These are phyloP conservation scores for Cornus suecica DNA, from an alignment of 148 eudicot species.

Conservation along the genomic window DNA sequence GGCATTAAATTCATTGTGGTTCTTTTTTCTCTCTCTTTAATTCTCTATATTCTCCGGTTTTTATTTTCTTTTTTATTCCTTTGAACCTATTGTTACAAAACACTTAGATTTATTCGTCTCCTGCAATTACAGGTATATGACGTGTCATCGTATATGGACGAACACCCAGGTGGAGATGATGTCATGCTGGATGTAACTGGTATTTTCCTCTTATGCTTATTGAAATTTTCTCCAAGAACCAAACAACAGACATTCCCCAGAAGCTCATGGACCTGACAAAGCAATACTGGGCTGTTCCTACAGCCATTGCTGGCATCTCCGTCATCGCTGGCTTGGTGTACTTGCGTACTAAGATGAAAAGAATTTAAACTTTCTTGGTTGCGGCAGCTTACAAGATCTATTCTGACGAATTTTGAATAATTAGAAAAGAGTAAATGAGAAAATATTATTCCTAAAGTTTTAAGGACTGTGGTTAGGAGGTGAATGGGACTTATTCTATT, in stretches of 20 bases:
- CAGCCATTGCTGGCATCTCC: slow-evolving; percentile 50
- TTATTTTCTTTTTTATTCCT: background rate
- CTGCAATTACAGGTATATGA: slow-evolving; percentile 72
- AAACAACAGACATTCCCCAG: slow-evolving; percentile 22
- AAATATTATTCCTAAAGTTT: background rate
- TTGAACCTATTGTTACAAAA: background rate
- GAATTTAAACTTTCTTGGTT: background rate
- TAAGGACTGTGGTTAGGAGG: background rate
- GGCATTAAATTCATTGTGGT: background rate
- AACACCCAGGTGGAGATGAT: slow-evolving; percentile 96
- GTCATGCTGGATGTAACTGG: slow-evolving; percentile 68
- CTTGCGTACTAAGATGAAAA: slow-evolving; percentile 60
- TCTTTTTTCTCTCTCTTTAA: background rate
- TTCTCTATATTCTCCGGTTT: background rate
- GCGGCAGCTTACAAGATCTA: background rate
- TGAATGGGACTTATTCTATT: background rate
- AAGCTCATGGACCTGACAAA: slow-evolving; percentile 46
- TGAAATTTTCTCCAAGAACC: slow-evolving; percentile 31
- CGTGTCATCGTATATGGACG: slow-evolving; percentile 82
- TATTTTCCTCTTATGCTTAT: slow-evolving; percentile 21
- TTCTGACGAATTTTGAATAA: background rate
- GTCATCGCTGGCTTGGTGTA: slow-evolving; percentile 51
- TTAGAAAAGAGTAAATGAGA: background rate
- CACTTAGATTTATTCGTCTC: slow-evolving; percentile 3
- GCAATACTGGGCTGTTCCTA: slow-evolving; percentile 69